Percentiles rank a stretch among this genome's conserved stretches.
phyloP scores from a whole-genome alignment of 2,329 filamentous ascomycete species.

The Whalleya microplaca region DNA sequence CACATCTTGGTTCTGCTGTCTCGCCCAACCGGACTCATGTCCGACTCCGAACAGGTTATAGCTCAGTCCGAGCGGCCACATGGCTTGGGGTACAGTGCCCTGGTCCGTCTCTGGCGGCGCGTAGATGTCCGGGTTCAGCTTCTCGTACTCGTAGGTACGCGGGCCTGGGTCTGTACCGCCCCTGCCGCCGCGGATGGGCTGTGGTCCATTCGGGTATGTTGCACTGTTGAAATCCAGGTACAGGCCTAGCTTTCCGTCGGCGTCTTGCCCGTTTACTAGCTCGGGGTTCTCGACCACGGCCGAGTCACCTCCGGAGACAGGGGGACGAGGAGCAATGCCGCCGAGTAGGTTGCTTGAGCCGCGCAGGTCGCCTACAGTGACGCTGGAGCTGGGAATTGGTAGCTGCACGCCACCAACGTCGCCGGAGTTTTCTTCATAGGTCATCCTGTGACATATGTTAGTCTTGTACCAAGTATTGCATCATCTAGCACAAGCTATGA shows the following conservation, averaged over 20 bases:
- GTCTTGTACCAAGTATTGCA: neutral
- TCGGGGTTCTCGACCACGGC: slow-evolving; percentile 44
- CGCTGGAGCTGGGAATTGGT: slow-evolving; percentile 43
- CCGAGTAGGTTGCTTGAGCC: slow-evolving; percentile 45
- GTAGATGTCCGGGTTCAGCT: slow-evolving; percentile 56
- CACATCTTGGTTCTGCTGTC: slow-evolving; percentile 55
- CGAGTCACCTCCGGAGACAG: slow-evolving; percentile 42
- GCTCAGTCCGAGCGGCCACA: slow-evolving; percentile 59
- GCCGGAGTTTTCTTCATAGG: slow-evolving; percentile 47
- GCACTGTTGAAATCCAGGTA: slow-evolving; percentile 58
- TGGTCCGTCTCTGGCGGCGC: slow-evolving; percentile 58
- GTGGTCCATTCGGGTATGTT: slow-evolving; percentile 46
- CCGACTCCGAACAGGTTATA: slow-evolving; percentile 51
- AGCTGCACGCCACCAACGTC: slow-evolving; percentile 46
- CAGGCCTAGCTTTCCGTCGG: slow-evolving; percentile 51
- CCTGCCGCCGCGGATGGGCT: slow-evolving; percentile 56
- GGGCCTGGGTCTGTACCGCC: slow-evolving; percentile 58
- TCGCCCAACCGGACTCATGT: slow-evolving; percentile 53
- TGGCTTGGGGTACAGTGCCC: slow-evolving; percentile 49
- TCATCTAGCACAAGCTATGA: neutral
- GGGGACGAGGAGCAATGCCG: slow-evolving; percentile 42
- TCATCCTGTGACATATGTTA: slow-evolving; percentile 37
- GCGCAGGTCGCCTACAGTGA: slow-evolving; percentile 44
- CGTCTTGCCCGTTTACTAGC: slow-evolving; percentile 54
- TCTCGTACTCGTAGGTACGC: slow-evolving; percentile 54